phyloP scores from a whole-genome alignment of 306 rosid species.

The Rosa persica region DNA sequence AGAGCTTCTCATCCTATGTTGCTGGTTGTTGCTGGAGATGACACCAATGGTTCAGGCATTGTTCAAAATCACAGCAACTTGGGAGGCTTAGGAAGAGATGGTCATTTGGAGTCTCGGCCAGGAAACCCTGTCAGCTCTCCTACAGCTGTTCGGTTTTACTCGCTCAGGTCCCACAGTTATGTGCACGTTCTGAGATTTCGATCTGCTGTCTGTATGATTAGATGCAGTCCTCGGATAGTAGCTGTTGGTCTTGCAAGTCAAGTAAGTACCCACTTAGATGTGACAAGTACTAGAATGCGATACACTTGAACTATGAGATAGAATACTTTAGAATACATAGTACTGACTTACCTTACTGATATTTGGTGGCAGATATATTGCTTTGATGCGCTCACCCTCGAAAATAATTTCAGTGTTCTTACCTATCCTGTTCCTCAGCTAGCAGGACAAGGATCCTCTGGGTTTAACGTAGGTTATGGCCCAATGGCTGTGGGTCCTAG shows the following conservation, averaged over 20 bases:
- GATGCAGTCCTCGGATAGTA: slow-evolving; percentile 81
- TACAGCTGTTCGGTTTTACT: slow-evolving; percentile 81
- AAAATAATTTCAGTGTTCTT: slow-evolving; percentile 75
- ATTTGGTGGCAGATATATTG: slow-evolving; percentile 76
- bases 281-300: slow-evolving; percentile 14
- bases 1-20: slow-evolving; percentile 64
- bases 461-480: slow-evolving; percentile 86
- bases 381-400: slow-evolving; percentile 75
- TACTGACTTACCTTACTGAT: slow-evolving; percentile 26
- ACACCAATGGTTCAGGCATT: slow-evolving; percentile 21
- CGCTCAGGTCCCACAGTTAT: slow-evolving; percentile 68
- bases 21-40: slow-evolving; percentile 78
- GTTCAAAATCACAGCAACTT: slow-evolving; percentile 34
- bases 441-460: slow-evolving; percentile 59
- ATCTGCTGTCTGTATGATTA: slow-evolving; percentile 78
- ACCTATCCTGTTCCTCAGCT: slow-evolving; percentile 85
- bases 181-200: slow-evolving; percentile 85
- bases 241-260: slow-evolving; percentile 89
- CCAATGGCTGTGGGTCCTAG: slow-evolving; percentile 97
- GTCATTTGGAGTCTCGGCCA: slow-evolving; percentile 39
- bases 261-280: slow-evolving; percentile 47
- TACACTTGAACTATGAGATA: background rate
- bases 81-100: slow-evolving; percentile 51
- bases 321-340: background rate
- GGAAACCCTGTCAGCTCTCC: slow-evolving; percentile 52